Percentiles rank a stretch among this genome's conserved stretches.
Conservation (phyloP, 257 asterid species). For the Capsicum pubescens region DNA sequence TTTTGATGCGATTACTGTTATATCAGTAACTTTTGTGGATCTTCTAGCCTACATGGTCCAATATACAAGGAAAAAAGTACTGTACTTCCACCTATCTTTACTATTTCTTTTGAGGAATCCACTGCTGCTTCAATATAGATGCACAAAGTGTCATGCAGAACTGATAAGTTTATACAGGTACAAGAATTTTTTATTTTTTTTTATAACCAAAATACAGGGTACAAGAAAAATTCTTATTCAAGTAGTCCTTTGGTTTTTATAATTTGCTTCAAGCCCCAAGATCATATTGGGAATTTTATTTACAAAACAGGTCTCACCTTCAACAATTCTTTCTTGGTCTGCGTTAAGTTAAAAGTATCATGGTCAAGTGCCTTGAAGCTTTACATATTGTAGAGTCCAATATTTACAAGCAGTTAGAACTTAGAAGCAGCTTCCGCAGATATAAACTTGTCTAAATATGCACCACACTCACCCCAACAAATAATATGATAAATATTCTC, state of each 20-base stretch:
- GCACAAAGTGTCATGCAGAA: slow-evolving; percentile 11
- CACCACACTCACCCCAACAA: slow-evolving; percentile 10
- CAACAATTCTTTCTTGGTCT: slow-evolving; percentile 8
- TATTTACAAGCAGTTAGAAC: background rate
- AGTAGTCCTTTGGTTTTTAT: background rate
- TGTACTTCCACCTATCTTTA: background rate
- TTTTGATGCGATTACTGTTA: slow-evolving; percentile 10
- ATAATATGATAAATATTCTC: slow-evolving; percentile 16
- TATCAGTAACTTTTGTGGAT: slow-evolving; percentile 22
- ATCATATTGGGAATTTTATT: background rate
- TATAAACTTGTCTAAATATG: background rate
- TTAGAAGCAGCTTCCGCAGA: background rate
- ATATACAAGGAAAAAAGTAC: too few relatives aligned
- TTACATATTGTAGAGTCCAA: background rate
- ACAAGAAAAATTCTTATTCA: background rate
- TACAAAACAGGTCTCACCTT: slow-evolving; percentile 19
- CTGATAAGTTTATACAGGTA: background rate
- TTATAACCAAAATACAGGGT: too few relatives aligned
- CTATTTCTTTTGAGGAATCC: slow-evolving; percentile 13
- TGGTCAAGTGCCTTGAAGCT: background rate
- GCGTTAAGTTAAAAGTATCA: background rate
- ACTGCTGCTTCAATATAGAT: slow-evolving; percentile 1
- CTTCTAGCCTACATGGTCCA: slow-evolving; percentile 23
- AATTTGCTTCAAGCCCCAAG: background rate
- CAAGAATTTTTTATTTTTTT: background rate